Base-by-base conservation (phyloP, 805 yeast genomes). In the Sugiyamaella lignohabitans region DNA sequence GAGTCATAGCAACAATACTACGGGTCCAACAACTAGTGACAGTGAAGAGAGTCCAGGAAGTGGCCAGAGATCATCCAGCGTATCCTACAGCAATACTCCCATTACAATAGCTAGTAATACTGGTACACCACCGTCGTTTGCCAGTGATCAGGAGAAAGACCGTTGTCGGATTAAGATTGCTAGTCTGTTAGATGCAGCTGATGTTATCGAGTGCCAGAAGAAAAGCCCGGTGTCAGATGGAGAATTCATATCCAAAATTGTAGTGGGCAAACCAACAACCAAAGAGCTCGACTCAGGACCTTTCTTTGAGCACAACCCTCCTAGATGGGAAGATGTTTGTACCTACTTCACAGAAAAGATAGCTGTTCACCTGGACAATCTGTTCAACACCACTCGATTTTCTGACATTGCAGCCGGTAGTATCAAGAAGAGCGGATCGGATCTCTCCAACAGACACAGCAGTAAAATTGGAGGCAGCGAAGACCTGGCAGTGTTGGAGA, bases 401-500 rank as follows among this genome's bases (percentile, higher is more conserved):
- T 14, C 47, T 5, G 52, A 45, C 5, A 51, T 59, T 23, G 24
- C 41, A 4, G 35, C 23, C 5, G 21, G 18, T 29, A 16, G 46
- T 18, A 19, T 34, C 18, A 4, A 20, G n/a, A 30, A 23, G 11
- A 10, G 10, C 6, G 38, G 38, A 16, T 17, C 17, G 21, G 30
- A 27, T 6, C 30, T 27, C 6, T 27, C 11, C 30, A 18, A 11
- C 21, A 35, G 38, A 27, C 38, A 35, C 6, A 6, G 30, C 30
- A 14, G 38, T 35, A 17, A 17, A 17, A n/a, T 35, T 43, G 52
- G n/a, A 38, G 40, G 38, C 41, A 49, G 45, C 21, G 54, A 54
- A 29, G 54, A 60, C 22, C 53, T 63, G 23, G 64, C 66, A 29
- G 60, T 61, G 45, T 43, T 62, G 20, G 67, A 63, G 47, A 61